Percentiles rank a stretch among this genome's conserved stretches.
These are phyloP conservation scores for Puccinia hordei DNA, from an alignment of 1,284 basidiomycete species.

Conservation along the genomic window DNA sequence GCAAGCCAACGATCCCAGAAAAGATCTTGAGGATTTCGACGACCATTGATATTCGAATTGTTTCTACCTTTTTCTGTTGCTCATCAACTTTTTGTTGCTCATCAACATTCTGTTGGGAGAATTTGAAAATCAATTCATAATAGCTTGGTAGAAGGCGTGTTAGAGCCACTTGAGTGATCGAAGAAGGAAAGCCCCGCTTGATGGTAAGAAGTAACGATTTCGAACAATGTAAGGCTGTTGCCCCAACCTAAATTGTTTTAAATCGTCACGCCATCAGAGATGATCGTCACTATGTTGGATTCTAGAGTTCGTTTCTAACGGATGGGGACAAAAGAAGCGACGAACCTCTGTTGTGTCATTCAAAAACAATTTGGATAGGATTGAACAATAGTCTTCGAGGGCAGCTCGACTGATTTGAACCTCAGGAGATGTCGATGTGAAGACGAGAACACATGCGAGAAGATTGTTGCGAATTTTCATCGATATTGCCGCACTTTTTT, in stretches of 20 bases:
- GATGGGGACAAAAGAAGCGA: background rate
- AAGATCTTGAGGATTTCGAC: constrained; percentile 41
- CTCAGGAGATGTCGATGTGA: constrained; percentile 74
- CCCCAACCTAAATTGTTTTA: constrained; percentile 3
- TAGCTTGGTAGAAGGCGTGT: constrained; percentile 24
- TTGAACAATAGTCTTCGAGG: constrained; percentile 79
- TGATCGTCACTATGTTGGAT: background rate
- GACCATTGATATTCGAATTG: constrained; percentile 2
- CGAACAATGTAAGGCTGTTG: constrained; percentile 47
- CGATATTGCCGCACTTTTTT: background rate
- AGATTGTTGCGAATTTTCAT: constrained; percentile 70
- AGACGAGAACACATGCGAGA: constrained; percentile 77
- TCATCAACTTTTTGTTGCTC: too few relatives aligned
- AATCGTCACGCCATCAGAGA: background rate
- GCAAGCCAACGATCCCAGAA: constrained; percentile 17
- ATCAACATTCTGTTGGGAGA: background rate
- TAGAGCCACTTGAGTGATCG: constrained; percentile 20
- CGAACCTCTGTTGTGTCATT: constrained; percentile 51
- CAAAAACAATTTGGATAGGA: constrained; percentile 74
- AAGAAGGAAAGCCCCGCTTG: background rate
- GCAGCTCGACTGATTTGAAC: constrained; percentile 73
- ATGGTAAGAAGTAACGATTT: constrained; percentile 38
- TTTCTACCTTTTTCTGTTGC: background rate
- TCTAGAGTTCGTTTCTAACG: background rate
- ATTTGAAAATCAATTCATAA: constrained; percentile 18